Evolutionary conservation across 2,329 filamentous ascomycete genomes (phyloP), one percentile per base, ranked within the genome.

Genomic region (Phoma sp.): DNA sequence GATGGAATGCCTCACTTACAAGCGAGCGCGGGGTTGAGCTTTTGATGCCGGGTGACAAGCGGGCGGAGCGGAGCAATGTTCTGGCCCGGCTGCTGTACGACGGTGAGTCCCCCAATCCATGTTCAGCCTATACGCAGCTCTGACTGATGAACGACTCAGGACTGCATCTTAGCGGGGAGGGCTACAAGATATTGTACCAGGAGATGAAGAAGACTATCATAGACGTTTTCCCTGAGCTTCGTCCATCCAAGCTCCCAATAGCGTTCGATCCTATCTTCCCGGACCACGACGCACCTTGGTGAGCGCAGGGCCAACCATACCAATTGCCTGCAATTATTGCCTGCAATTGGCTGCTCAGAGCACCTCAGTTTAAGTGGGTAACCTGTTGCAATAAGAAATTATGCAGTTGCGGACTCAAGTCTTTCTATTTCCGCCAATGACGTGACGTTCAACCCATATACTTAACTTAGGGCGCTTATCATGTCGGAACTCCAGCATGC

Each of bases 181-280:
- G 49, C 11, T 53, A 51, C 37, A 45, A 20, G 17, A 14, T 51
- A 4, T 25, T 56, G 23, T 51, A 53, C 20, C 20, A 33, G 2
- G 42, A 51, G 39, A 45, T 53, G 15, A 59, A 37, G 21, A 46
- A 47, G 47, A 43, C 47, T 1, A 45, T 58, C 15, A 38, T 38
- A 4, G 11, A 40, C 14, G 43, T 29, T 10, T 49, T 46, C 37
- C 48, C 52, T 25, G 45, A 59, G 20, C 36, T 56, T 25, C 23
- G 37, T 7, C 45, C 53, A 11, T 46, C 38, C 10, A 47, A 42
- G 10, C 42, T 56, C 26, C 48, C 47, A 9, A 39, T 59, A 30
- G 56, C 56, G 28, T 39, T 59, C 12, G 47, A 59, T n/a, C 52
- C 47, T 7, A 48, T 59, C 21, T 59, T 56, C 17, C 42, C 43